Base-by-base conservation (phyloP, 2,329 filamentous ascomycete genomes). In the Colletotrichum truncatum region DNA sequence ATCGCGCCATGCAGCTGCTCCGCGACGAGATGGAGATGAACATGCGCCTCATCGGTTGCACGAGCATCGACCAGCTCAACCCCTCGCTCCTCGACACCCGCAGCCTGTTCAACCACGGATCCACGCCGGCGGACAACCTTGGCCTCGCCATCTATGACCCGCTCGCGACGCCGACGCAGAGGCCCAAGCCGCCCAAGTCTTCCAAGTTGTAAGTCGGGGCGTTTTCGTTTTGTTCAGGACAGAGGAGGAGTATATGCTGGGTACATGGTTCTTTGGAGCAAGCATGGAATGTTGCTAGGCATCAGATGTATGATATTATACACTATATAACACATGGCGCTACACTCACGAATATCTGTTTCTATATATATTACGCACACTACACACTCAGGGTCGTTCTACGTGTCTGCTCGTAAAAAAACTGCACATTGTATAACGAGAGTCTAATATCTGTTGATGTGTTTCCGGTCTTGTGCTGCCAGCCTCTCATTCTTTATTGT, bases 21-120 rank as follows among this genome's bases (percentile, higher is more conserved):
- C 94, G 93, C 81, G 96, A 98, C 74, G 96, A 99, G 85, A 93
- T 99, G 88, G 94, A 97, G 82, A 98, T 98, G 95, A 96, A 95
- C 75, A 98, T 99, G 96, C 89, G 96, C 6, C 82, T 99, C 68
- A 93, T 99, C 71, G 96, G 96, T 9, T 92, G 89, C 64, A 87
- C 85, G 18, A 89, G 80, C 66, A 78, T 99, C 30, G 88, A 89
- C 34, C 89, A 99, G 71, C 81, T 99, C 67, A 93, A 92, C 67
- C 91, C 94, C 0, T 89, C 89, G 25, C 81, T 99, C 77, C 77
- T 99, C 18, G 96, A 99, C 75, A 87, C 88, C 0, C 83, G 91
- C 66, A 93, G 91, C 3, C 75, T 98, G 70, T 80, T 81, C 66
- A 79, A 77, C 66, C 87, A 89, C 69, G 78, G 81, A 36, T 75